Evolutionary conservation across 129 eudicot genomes (phyloP), one percentile per base, ranked within the genome.

Genomic region (Kitagawia praeruptora): DNA sequence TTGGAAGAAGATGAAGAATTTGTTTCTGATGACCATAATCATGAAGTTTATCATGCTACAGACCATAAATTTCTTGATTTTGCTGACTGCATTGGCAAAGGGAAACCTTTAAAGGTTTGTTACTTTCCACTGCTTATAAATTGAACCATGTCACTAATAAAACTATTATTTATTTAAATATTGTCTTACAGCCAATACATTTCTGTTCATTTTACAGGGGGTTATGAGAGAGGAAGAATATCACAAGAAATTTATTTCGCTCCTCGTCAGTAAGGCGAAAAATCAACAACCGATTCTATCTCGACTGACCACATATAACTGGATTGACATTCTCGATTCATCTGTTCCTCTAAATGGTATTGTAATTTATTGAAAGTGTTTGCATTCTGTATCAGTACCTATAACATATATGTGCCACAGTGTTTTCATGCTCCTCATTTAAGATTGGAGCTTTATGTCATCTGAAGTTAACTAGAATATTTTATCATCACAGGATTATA

Each of bases 301-400:
- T 75, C 94, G 94, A 78, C 83, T 96, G 44, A 94, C 98, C 66
- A 92, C 96, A 75, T 94, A 92, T 70, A 88, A 84, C 70, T 91
- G 97, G 77, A 91, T 94, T 78, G 93, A 89, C 41, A 78, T 86
- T 67, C 88, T 91, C 74, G 69, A 88, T 42, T 82, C 84, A 69
- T 75, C 81, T 75, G 97, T 92, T 83, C 98, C 97, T 77, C 84
- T 94, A 69, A 90, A 86, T 86, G 98, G 98, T 94, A 47, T 31
- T 31, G 77, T 79, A 37, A 74, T 31, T 37, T 75, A 19, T 23
- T 23, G 10, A 27, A 16, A 31, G 21, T 79, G 37, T 28, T 41
- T n/a, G n/a, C n/a, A n/a, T n/a, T n/a, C n/a, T n/a, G n/a, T n/a
- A n/a, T n/a, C n/a, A n/a, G n/a, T n/a, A n/a, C n/a, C n/a, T n/a